Evolutionary conservation across 805 yeast genomes (phyloP).

Genomic region (Metschnikowia shivogae): DNA sequence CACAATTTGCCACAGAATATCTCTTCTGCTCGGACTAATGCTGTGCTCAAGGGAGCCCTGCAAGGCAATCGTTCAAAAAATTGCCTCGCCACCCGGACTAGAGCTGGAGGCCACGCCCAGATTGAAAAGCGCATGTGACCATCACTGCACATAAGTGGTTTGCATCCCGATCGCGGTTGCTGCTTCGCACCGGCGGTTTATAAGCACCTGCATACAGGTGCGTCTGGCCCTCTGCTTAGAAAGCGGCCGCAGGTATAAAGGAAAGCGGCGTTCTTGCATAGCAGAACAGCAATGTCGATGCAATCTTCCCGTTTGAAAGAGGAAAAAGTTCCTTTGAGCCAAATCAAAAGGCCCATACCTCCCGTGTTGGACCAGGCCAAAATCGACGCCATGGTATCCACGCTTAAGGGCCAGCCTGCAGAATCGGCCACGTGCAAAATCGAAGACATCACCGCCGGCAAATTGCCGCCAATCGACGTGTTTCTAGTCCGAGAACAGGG

Average conservation of each 20-base stretch:
- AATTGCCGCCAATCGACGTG: constrained; percentile 80
- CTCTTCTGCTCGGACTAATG: too few relatives aligned
- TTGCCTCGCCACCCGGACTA: too few relatives aligned
- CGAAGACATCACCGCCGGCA: constrained; percentile 51
- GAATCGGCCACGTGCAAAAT: constrained; percentile 58
- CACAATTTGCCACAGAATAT: too few relatives aligned
- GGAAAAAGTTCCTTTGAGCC: constrained; percentile 58
- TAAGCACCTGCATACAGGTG: constrained; percentile 2
- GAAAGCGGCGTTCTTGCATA: background rate
- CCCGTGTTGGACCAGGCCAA: constrained; percentile 75
- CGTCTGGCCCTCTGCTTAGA: background rate
- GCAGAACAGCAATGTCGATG: constrained; percentile 7
- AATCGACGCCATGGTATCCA: constrained; percentile 75
- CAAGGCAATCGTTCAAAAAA: too few relatives aligned
- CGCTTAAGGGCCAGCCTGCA: constrained; percentile 59
- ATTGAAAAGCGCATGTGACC: too few relatives aligned
- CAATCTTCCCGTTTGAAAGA: constrained; percentile 58
- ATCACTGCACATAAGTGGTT: background rate
- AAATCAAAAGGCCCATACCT: constrained; percentile 76
- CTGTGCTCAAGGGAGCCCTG: too few relatives aligned
- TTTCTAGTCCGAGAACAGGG: constrained; percentile 63
- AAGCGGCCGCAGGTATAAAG: background rate
- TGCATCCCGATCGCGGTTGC: background rate
- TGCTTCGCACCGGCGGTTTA: background rate
- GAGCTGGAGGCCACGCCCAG: too few relatives aligned